These are phyloP conservation scores for Clavaria fumosa DNA, from an alignment of 768 basidiomycete species.

Conservation along the genomic window DNA sequence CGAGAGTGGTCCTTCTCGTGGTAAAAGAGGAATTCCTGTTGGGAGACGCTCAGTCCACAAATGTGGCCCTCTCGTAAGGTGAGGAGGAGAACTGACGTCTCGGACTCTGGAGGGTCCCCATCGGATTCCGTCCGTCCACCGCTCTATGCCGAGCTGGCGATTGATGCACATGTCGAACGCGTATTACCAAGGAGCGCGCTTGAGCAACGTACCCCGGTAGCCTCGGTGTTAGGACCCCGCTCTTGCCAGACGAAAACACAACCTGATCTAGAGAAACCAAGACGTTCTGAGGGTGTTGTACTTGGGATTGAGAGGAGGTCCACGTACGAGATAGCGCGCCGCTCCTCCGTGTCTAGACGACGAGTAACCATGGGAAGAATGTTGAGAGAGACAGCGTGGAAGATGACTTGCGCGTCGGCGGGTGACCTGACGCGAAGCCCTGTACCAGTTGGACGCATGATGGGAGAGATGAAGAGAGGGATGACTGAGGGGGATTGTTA, in stretches of 20 bases:
- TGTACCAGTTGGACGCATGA: conserved; percentile 59
- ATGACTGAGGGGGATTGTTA: conserved; percentile 2
- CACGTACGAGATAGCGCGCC: not conserved
- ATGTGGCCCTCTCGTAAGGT: conserved; percentile 8
- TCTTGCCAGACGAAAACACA: conserved; percentile 79
- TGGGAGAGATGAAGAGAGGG: conserved; percentile 13
- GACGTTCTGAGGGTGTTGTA: not conserved
- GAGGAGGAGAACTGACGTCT: conserved; percentile 34
- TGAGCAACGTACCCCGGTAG: conserved; percentile 37
- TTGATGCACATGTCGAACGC: conserved; percentile 9
- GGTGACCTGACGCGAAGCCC: conserved; percentile 47
- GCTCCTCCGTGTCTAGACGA: conserved; percentile 50
- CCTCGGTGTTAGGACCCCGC: conserved; percentile 48
- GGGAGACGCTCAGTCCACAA: conserved; percentile 5
- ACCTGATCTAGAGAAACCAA: conserved; percentile 23
- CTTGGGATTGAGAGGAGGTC: not conserved
- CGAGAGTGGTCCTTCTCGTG: conserved; percentile 46
- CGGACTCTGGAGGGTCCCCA: conserved; percentile 72
- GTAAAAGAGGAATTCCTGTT: conserved; percentile 64
- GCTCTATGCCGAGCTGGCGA: conserved; percentile 53
- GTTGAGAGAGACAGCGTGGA: conserved; percentile 49
- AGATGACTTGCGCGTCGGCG: conserved; percentile 56
- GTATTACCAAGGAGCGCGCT: conserved; percentile 6
- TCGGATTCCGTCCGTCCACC: conserved; percentile 67
- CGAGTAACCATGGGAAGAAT: conserved; percentile 52